A percentile compares a stretch with the other conserved stretches of the same genome.
Evolutionary conservation across 805 yeast genomes (phyloP).

Genomic region (Wickerhamiella alocasiicola): DNA sequence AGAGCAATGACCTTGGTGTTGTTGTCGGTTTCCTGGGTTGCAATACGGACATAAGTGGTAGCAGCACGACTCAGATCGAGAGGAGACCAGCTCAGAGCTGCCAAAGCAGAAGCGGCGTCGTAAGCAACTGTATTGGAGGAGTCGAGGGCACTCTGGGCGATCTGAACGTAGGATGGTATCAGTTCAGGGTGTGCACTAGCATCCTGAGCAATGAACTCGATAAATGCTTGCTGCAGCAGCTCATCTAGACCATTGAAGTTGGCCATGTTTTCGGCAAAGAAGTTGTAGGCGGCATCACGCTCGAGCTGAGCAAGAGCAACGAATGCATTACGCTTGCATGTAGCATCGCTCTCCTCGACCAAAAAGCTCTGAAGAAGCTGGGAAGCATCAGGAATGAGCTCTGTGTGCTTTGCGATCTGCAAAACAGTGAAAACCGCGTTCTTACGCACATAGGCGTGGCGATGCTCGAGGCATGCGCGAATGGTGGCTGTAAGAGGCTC

Average conservation of each 20-base stretch:
- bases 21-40: constrained; percentile 87
- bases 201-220: constrained; percentile 84
- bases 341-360: constrained; percentile 75
- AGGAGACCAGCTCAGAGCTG: constrained; percentile 45
- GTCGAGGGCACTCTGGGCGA: constrained; percentile 63
- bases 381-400: constrained; percentile 90
- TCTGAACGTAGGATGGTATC: constrained; percentile 55
- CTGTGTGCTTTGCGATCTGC: constrained; percentile 61
- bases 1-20: constrained; percentile 87
- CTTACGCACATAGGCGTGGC: constrained; percentile 96
- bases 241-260: constrained; percentile 61
- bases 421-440: constrained; percentile 88
- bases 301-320: constrained; percentile 71
- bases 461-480: constrained; percentile 80
- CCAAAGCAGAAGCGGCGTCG: constrained; percentile 80
- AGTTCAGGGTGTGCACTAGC: constrained; percentile 51
- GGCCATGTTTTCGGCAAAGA: constrained; percentile 57
- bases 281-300: constrained; percentile 73
- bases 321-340: constrained; percentile 92
- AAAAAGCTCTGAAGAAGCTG: constrained; percentile 65
- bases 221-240: constrained; percentile 72
- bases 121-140: constrained; percentile 44
- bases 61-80: constrained; percentile 68
- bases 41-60: constrained; percentile 71
- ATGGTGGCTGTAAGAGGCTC: constrained; percentile 93